These are phyloP conservation scores for Suillus tomentosus DNA, from an alignment of 768 basidiomycete genomes.

Conservation along the genomic window DNA sequence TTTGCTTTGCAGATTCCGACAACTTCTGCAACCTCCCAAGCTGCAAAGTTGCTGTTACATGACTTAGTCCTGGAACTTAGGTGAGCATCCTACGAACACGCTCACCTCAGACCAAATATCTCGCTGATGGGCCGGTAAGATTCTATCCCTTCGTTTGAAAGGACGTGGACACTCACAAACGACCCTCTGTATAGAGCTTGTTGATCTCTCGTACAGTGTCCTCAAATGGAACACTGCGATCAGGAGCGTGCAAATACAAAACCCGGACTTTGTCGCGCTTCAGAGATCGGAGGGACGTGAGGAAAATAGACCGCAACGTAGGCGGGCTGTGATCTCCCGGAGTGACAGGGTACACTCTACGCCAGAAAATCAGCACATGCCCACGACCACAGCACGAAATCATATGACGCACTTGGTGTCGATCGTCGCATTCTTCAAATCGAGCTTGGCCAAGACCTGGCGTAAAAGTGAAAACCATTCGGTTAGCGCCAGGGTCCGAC, in stretches of 20 bases:
- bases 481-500: background rate
- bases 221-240: constrained; percentile 57
- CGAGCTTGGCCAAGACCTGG: constrained; percentile 43
- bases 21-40: constrained; percentile 64
- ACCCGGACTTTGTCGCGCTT: constrained; percentile 48
- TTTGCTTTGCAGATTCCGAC: constrained; percentile 57
- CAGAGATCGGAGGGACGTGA: constrained; percentile 47
- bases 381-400: background rate
- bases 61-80: background rate
- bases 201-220: constrained; percentile 56
- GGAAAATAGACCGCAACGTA: constrained; percentile 45
- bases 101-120: constrained; percentile 52
- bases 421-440: constrained; percentile 41
- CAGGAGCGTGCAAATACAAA: constrained; percentile 63
- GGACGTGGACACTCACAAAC: constrained; percentile 43
- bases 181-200: constrained; percentile 56
- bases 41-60: constrained; percentile 45
- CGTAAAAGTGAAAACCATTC: background rate
- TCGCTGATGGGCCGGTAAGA: constrained; percentile 35
- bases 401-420: constrained; percentile 48
- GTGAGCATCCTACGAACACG: background rate
- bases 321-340: constrained; percentile 46
- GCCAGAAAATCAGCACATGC: background rate
- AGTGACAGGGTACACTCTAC: constrained; percentile 42
- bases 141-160: background rate